These are phyloP conservation scores for Aspergillus proliferans DNA, from an alignment of 2,329 filamentous ascomycete genomes.

Conservation along the genomic window DNA sequence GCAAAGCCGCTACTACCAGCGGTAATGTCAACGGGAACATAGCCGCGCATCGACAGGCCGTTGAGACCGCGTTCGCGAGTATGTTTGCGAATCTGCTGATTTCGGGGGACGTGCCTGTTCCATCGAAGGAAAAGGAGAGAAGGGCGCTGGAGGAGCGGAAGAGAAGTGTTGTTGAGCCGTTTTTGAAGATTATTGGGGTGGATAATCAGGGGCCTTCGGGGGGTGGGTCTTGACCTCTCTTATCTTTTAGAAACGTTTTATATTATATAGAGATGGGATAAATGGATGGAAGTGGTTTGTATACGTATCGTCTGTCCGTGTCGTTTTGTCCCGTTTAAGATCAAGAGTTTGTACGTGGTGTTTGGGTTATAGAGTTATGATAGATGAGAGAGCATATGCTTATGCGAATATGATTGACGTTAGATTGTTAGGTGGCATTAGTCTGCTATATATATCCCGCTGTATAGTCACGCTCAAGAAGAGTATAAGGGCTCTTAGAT, in stretches of 20 bases:
- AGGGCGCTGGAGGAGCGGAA: constrained; percentile 58
- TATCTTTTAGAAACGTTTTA: not conserved
- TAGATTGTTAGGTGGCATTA: no score
- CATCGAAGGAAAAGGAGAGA: constrained; percentile 52
- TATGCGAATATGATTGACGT: no score
- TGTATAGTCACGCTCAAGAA: no score
- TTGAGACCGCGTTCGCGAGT: constrained; percentile 58
- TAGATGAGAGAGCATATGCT: no score
- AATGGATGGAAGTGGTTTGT: no score
- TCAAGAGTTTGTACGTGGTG: no score
- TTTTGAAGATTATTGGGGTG: constrained; percentile 46
- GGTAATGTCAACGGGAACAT: constrained; percentile 33
- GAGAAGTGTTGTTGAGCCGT: constrained; percentile 63
- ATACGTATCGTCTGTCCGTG: no score
- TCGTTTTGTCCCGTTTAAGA: no score
- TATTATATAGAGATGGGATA: not conserved
- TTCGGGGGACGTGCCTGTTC: constrained; percentile 37
- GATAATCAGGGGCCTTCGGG: constrained; percentile 30
- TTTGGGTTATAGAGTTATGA: no score
- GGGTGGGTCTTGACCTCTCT: constrained; percentile 5
- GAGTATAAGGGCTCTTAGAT: no score
- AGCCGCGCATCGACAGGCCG: constrained; percentile 50
- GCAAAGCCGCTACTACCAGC: not conserved
- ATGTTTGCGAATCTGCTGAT: constrained; percentile 62
- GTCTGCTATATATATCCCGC: no score